Base-by-base conservation (phyloP, 495 filamentous ascomycete genomes). In the Aspergillus egyptiacus region DNA sequence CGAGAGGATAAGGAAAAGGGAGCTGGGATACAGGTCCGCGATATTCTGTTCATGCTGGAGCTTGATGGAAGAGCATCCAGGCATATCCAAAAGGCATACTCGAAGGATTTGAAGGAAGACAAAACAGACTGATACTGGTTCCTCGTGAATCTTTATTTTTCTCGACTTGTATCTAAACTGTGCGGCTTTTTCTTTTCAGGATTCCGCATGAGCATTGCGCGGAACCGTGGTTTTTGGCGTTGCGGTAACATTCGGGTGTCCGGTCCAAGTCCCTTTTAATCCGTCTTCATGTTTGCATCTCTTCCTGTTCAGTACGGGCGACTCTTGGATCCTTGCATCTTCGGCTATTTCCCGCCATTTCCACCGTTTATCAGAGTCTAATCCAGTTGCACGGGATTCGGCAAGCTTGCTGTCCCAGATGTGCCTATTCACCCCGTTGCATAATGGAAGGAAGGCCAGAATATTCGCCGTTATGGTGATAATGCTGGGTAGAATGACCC, bases 31-130 rank as follows among this genome's bases (percentile, higher is more conserved):
- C 72, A 76, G 45, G 58, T 76, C 17, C 64, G 75, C 28, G 75
- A 78, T 54, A 57, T 78, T 9, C 46, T 78, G 18, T 75, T 72
- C 39, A 73, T 75, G 58, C 63, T 77, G 13, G 75, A 78, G 52
- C 58, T 65, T 13, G 74, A 78, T 56, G 67, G 74, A 14, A 63
- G 70, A 49, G 70, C 63, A 13, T 61, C 62, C 14, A 65, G 67
- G 20, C 71, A 74, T 56, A 58, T 74, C 17, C 71, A 74, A 53
- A 66, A 68, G 46, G 71, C 67, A 14, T 74, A 72, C 31, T 61
- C 64, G 22, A 72, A 67, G 40, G 69, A 72, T 54, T 53, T 68
- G 35, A 71, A 66, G 58, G 71, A 74, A 50, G 69, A 74, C 38
- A 65, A 63, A 37, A 27, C 57, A 36, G 59, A 58, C 18, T 72